Conservation (phyloP, 2,329 filamentous ascomycete genomes). For the Colletotrichum truncatum region DNA sequence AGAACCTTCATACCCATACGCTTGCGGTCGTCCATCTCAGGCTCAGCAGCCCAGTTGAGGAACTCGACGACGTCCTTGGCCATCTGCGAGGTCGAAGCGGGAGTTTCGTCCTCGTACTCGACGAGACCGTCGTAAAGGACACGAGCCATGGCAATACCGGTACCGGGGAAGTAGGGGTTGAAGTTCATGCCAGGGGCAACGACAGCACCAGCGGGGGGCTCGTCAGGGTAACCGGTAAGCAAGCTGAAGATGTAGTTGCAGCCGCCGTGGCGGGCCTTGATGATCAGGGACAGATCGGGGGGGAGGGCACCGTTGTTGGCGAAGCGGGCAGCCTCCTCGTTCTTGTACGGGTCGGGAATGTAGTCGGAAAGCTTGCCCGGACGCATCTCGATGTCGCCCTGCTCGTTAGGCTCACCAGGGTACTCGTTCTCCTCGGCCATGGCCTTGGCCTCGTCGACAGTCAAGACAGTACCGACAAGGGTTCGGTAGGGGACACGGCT, state of each 20-base stretch:
- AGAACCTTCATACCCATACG: conserved; percentile 99
- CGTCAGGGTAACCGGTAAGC: conserved; percentile 96
- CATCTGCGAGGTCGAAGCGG: conserved; percentile 97
- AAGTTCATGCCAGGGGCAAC: conserved; percentile 96
- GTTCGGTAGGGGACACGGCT: conserved; percentile 92
- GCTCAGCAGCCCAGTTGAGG: conserved; percentile 98
- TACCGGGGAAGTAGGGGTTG: conserved; percentile 99
- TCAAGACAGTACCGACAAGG: conserved; percentile 91
- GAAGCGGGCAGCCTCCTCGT: conserved; percentile 97
- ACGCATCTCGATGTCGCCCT: conserved; percentile 98
- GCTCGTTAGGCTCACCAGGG: conserved; percentile 96
- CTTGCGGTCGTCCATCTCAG: conserved; percentile 99
- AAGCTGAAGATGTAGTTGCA: conserved; percentile 99
- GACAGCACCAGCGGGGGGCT: conserved; percentile 87
- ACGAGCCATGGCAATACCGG: conserved; percentile 98
- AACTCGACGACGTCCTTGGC: conserved; percentile 99
- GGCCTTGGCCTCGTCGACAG: conserved; percentile 96
- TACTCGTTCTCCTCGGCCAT: conserved; percentile 99
- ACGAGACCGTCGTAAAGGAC: conserved; percentile 97
- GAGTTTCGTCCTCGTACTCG: conserved; percentile 97
- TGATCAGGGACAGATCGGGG: conserved; percentile 95
- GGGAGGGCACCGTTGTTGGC: conserved; percentile 98
- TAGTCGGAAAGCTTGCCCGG: conserved; percentile 99
- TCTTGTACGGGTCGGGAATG: conserved; percentile 94
- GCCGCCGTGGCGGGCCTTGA: conserved; percentile 97